Conservation (phyloP, 306 rosid genomes). For the Urtica urens region DNA sequence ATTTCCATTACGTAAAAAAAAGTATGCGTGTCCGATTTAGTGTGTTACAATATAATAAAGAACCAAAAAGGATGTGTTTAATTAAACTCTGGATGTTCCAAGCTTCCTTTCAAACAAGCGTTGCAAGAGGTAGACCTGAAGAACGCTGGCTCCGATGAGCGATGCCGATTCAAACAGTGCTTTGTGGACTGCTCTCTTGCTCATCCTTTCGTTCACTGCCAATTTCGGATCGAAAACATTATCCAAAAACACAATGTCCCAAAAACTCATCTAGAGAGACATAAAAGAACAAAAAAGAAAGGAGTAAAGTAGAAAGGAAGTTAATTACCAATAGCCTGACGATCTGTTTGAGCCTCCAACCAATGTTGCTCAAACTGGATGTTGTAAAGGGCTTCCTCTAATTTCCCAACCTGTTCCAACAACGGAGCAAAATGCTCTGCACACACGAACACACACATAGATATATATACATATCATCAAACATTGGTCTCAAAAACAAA, state of each 20-base stretch:
- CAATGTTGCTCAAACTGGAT: conserved; percentile 95
- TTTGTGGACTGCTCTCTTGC: conserved; percentile 69
- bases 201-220: conserved; percentile 90
- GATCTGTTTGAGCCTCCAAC: conserved; percentile 89
- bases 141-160: conserved; percentile 56
- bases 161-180: conserved; percentile 69
- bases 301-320: neutral
- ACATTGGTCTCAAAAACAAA: neutral
- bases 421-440: conserved; percentile 87
- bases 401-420: conserved; percentile 67
- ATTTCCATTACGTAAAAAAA: too few relatives aligned
- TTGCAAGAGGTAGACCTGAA: conserved; percentile 69
- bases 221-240: neutral
- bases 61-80: neutral
- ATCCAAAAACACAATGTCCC: neutral
- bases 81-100: conserved; percentile 67
- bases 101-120: conserved; percentile 75
- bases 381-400: conserved; percentile 90
- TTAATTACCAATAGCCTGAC: conserved; percentile 73
- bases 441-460: conserved; percentile 12
- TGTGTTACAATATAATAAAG: neutral
- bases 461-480: neutral
- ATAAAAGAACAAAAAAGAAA: neutral
- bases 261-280: neutral
- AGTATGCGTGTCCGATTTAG: neutral